Evolutionary conservation across 1,284 basidiomycete genomes (phyloP), one percentile per base, ranked within the genome.

Genomic region (Cryptococcus sp.): DNA sequence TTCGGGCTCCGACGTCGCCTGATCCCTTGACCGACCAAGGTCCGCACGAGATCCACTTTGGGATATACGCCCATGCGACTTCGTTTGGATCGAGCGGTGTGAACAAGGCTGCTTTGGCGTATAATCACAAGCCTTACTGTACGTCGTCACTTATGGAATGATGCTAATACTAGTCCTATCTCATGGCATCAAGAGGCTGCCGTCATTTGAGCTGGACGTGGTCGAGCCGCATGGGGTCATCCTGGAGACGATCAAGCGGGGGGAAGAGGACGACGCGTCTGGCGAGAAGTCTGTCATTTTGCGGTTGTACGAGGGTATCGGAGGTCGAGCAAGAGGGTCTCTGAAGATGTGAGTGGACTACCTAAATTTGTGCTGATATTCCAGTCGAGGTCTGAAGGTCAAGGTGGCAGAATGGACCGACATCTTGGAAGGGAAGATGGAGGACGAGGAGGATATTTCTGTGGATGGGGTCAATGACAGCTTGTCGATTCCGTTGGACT

Each of bases 221-320:
- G 11, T 9, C 14, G 65, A 68, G 16, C 61, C 82, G 1, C 75
- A 77, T 4, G 88, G 89, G 60, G 81, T 95, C 18, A 77, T 94
- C 62, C 75, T 97, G 10, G 93, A 97, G 69, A 95, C 92, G 4
- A 76, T 97, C 71, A 97, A 97, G 72, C 84, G 93, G 25, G 90
- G 89, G 14, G 90, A 95, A 61, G 80, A 86, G 51, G 58, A 59
- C 31, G 23, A 24, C 4, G 83, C 52, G 59, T 62, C 7, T 69
- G 69, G 43, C 72, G 74, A 16, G 7, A 48, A 42, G 74, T 76
- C 22, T 58, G 68, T 95, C 51, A 74, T 95, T 2, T 71, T 93
- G 35, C 78, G 92, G 5, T 60, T 95, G 18, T 94, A 92, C 72
- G 92, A 97, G 65, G 85, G 86, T 1, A 85, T 81, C 54, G 90